Conservation (phyloP, 148 eudicot species). For the Euryodendron excelsum region DNA sequence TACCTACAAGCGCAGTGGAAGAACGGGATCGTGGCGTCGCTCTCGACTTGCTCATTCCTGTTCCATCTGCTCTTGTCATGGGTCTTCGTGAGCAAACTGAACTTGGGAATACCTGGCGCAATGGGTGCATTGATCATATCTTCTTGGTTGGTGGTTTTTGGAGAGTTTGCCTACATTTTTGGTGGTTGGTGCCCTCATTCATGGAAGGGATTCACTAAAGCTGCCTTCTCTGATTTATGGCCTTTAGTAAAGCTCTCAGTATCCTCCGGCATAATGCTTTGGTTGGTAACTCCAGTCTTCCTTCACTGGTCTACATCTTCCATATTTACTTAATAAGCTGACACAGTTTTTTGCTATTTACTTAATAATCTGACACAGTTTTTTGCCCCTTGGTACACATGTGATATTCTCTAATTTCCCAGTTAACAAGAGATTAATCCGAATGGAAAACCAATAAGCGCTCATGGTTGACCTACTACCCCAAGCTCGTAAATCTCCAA, state of each 20-base stretch:
- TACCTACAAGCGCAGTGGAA: slow-evolving; percentile 61
- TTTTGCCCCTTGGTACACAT: no score
- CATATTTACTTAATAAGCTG: no score
- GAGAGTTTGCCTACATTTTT: slow-evolving; percentile 46
- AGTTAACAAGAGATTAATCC: no score
- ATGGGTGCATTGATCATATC: slow-evolving; percentile 47
- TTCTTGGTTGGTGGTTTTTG: slow-evolving; percentile 36
- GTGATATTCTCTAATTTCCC: no score
- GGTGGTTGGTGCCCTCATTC: slow-evolving; percentile 58
- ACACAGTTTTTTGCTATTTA: no score
- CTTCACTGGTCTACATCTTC: no score
- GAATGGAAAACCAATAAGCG: no score
- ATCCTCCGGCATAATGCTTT: neutral
- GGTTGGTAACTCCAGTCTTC: no score
- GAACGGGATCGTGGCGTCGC: slow-evolving; percentile 50
- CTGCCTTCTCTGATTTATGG: slow-evolving; percentile 26
- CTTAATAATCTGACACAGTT: no score
- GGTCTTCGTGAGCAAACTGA: slow-evolving; percentile 36
- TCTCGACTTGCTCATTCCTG: slow-evolving; percentile 29
- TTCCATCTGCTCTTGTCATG: slow-evolving; percentile 54
- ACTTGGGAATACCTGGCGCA: slow-evolving; percentile 47
- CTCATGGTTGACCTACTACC: no score
- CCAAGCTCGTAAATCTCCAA: no score
- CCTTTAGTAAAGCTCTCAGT: neutral
- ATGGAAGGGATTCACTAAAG: slow-evolving; percentile 51